Percentiles rank a stretch among this genome's conserved stretches.
Evolutionary conservation across 208 protist genomes (phyloP).

Genomic region (Trypanosomatidae sp.): DNA sequence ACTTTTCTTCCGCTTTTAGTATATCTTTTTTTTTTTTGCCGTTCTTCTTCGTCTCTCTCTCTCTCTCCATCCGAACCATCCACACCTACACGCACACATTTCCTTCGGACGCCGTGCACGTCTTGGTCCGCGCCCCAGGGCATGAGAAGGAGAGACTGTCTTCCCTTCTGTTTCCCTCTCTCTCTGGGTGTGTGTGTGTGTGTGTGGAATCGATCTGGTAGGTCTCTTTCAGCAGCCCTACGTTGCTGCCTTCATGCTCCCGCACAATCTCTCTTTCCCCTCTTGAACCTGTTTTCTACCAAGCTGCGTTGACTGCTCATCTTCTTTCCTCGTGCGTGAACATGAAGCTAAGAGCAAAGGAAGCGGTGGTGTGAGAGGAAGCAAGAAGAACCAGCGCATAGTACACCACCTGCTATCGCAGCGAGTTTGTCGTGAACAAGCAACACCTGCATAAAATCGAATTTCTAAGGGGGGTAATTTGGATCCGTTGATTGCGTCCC

Average conservation of each 20-base stretch:
- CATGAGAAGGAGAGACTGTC: not conserved
- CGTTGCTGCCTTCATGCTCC: slow-evolving; percentile 1
- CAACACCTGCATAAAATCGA: not conserved
- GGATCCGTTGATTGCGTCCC: not conserved
- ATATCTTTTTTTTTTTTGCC: not conserved
- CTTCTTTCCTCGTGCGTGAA: not conserved
- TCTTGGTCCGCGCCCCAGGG: not conserved
- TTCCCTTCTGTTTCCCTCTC: not conserved
- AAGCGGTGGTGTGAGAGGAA: not conserved
- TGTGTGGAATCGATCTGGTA: not conserved
- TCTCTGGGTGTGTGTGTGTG: not conserved
- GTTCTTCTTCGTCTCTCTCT: not conserved
- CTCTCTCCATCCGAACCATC: not conserved
- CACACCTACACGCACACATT: not conserved
- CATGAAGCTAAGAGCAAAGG: not conserved
- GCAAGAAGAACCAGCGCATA: not conserved
- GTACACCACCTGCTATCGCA: not conserved
- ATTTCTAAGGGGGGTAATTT: not conserved
- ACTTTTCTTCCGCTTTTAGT: not conserved
- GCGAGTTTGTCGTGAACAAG: not conserved
- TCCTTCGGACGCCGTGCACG: too few species aligned
- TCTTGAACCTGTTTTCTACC: not conserved
- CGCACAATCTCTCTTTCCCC: not conserved
- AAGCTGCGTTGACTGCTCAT: not conserved
- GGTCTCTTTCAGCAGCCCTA: not conserved